phyloP scores from a whole-genome alignment of 2,329 filamentous ascomycete species.

The Golovinomyces cichoracearum region DNA sequence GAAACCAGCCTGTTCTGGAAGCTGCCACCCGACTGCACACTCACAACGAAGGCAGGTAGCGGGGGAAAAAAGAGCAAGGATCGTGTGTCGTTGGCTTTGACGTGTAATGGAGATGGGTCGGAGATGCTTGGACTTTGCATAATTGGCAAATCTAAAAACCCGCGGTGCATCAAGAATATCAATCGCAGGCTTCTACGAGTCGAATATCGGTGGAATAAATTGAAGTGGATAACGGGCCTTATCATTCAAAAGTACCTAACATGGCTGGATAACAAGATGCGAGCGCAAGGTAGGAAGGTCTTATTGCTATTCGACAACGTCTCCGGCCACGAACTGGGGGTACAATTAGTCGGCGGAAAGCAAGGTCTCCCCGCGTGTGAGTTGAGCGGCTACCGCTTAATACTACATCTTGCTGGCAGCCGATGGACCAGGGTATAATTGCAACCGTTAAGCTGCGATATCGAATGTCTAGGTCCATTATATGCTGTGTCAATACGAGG shows the following conservation, averaged over 20 bases:
- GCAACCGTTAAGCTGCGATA: neutral
- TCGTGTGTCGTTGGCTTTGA: slow-evolving; percentile 1
- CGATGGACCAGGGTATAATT: neutral
- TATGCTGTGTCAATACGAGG: slow-evolving; percentile 1
- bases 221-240: slow-evolving; percentile 2
- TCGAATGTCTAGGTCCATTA: neutral
- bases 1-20: slow-evolving; percentile 2
- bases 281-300: neutral
- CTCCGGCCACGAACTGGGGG: neutral
- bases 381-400: neutral
- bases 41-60: neutral
- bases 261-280: slow-evolving; percentile 2
- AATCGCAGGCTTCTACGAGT: slow-evolving; percentile 1
- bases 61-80: slow-evolving; percentile 2
- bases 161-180: slow-evolving; percentile 1
- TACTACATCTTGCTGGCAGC: neutral
- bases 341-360: neutral
- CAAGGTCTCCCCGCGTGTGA: neutral
- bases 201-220: slow-evolving; percentile 2
- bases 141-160: slow-evolving; percentile 3
- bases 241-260: slow-evolving; percentile 1
- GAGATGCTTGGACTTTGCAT: slow-evolving; percentile 1
- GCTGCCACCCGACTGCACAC: neutral
- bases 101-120: neutral
- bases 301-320: slow-evolving; percentile 1